These are phyloP conservation scores for Speleostelium caveatum DNA, from an alignment of 78 protist genomes.

Conservation along the genomic window DNA sequence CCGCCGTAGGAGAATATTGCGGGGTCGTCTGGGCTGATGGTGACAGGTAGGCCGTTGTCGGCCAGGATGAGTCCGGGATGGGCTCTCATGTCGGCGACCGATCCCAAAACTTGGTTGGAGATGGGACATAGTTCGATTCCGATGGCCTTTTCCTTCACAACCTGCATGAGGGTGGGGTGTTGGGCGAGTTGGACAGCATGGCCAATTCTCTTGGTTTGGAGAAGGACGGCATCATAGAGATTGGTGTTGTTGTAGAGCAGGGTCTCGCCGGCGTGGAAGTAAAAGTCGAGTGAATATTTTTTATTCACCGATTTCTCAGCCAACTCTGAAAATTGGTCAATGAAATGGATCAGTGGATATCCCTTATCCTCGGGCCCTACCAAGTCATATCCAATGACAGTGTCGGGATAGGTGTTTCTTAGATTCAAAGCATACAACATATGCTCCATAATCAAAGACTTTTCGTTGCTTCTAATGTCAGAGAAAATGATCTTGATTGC, in stretches of 20 bases:
- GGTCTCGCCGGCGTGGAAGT: slow-evolving; percentile 88
- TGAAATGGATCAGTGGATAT: slow-evolving; percentile 71
- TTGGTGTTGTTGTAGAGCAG: slow-evolving; percentile 74
- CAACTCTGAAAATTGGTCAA: slow-evolving; percentile 51
- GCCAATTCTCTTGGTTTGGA: slow-evolving; percentile 82
- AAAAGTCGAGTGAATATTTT: slow-evolving; percentile 46
- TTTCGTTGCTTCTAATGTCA: slow-evolving; percentile 24
- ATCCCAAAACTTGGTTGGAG: slow-evolving; percentile 81
- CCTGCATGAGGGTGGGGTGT: slow-evolving; percentile 66
- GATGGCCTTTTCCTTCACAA: slow-evolving; percentile 21
- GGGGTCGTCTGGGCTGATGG: slow-evolving; percentile 78
- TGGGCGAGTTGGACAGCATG: slow-evolving; percentile 78
- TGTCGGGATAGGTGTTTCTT: slow-evolving; percentile 42
- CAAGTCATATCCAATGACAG: slow-evolving; percentile 82
- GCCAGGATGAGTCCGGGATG: slow-evolving; percentile 78
- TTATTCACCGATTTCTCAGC: background rate
- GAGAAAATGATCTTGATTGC: slow-evolving; percentile 37
- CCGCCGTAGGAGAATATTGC: slow-evolving; percentile 64
- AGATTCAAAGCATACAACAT: slow-evolving; percentile 22
- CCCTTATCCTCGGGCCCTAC: slow-evolving; percentile 88
- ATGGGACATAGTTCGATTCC: slow-evolving; percentile 88
- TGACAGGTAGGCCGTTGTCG: slow-evolving; percentile 56
- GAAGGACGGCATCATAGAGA: slow-evolving; percentile 84
- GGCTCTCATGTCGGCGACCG: slow-evolving; percentile 53
- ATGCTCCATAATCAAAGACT: slow-evolving; percentile 1